Percentiles rank a stretch among this genome's conserved stretches.
These are phyloP conservation scores for Alternaria gansuensis DNA, from an alignment of 2,329 filamentous ascomycete species.

Conservation along the genomic window DNA sequence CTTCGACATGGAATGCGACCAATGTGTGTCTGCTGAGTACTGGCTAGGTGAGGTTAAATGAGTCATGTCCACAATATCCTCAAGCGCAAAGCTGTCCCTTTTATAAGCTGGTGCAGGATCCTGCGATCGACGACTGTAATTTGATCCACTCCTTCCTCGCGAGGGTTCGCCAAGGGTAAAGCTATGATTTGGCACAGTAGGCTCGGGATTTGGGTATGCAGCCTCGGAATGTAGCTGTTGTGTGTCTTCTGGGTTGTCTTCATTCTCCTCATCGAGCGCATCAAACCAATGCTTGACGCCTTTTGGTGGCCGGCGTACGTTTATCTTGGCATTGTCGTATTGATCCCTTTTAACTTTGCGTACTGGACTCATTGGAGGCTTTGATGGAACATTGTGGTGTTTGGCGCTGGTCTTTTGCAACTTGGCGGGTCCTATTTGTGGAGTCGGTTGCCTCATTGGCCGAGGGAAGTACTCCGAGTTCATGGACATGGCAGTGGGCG, in stretches of 20 bases:
- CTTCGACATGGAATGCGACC: slow-evolving; percentile 39
- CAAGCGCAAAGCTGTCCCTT: slow-evolving; percentile 34
- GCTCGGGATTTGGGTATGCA: slow-evolving; percentile 8
- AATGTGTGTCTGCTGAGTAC: slow-evolving; percentile 40
- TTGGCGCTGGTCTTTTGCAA: slow-evolving; percentile 37
- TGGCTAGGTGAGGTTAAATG: slow-evolving; percentile 44
- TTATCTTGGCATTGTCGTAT: slow-evolving; percentile 58
- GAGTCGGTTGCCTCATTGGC: slow-evolving; percentile 46
- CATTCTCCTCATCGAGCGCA: slow-evolving; percentile 55
- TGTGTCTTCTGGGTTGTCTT: slow-evolving; percentile 38
- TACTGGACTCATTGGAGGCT: slow-evolving; percentile 33
- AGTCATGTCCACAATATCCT: slow-evolving; percentile 34
- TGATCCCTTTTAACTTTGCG: slow-evolving; percentile 49
- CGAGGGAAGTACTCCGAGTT: slow-evolving; percentile 50
- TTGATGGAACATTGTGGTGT: slow-evolving; percentile 28
- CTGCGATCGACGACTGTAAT: slow-evolving; percentile 26
- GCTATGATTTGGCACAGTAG: slow-evolving; percentile 27
- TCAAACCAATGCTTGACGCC: slow-evolving; percentile 63
- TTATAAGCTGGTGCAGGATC: slow-evolving; percentile 25
- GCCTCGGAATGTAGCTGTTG: slow-evolving; percentile 26
- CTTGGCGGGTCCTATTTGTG: slow-evolving; percentile 29
- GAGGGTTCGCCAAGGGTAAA: slow-evolving; percentile 33
- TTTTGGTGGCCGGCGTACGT: slow-evolving; percentile 58
- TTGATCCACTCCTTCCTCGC: slow-evolving; percentile 12
- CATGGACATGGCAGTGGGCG: slow-evolving; percentile 52